A percentile compares a stretch with the other conserved stretches of the same genome.
These are phyloP conservation scores for Trametes versicolor DNA, from an alignment of 1,284 basidiomycete species.

Conservation along the genomic window DNA sequence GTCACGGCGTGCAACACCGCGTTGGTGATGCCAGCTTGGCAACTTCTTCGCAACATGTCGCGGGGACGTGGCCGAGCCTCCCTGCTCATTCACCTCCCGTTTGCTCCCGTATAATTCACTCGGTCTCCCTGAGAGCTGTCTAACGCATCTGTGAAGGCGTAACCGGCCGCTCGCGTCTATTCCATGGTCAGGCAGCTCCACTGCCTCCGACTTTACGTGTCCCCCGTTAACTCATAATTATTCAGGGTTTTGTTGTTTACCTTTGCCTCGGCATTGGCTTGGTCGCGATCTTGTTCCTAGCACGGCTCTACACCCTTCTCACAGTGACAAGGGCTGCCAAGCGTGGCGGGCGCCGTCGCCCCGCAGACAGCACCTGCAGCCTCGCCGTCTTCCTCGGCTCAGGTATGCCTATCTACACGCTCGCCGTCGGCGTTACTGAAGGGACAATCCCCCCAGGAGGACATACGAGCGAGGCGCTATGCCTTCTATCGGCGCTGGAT, in stretches of 20 bases:
- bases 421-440: constrained; percentile 19
- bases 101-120: not conserved
- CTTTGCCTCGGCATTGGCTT: constrained; percentile 25
- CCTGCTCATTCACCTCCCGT: not conserved
- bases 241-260: constrained; percentile 19
- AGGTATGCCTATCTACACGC: constrained; percentile 49
- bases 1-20: constrained; percentile 13
- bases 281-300: constrained; percentile 21
- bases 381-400: constrained; percentile 74
- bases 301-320: constrained; percentile 40
- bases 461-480: constrained; percentile 91
- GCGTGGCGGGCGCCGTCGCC: constrained; percentile 19
- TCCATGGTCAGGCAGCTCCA: constrained; percentile 11
- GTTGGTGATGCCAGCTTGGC: constrained; percentile 23
- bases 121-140: not conserved
- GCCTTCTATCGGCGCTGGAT: constrained; percentile 81
- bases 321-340: constrained; percentile 17
- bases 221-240: not conserved
- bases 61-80: constrained; percentile 14
- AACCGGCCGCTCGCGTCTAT: not conserved
- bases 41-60: constrained; percentile 9
- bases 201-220: constrained; percentile 1
- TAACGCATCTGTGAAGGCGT: not conserved
- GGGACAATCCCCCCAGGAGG: constrained; percentile 69
- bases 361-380: constrained; percentile 49